These are phyloP conservation scores for Mitragyna speciosa DNA, from an alignment of 257 asterid species.

Conservation along the genomic window DNA sequence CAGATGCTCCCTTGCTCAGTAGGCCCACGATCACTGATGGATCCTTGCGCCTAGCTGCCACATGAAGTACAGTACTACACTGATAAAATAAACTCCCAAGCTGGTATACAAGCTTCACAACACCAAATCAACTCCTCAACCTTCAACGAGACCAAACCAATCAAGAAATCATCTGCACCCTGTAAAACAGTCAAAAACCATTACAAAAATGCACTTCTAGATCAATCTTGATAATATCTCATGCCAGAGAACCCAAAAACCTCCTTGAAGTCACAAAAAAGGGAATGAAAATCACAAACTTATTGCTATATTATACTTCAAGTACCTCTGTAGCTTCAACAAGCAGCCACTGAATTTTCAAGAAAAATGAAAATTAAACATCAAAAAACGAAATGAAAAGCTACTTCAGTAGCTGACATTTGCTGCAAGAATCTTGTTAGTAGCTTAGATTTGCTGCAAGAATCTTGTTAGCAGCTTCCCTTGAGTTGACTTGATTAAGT, in stretches of 20 bases:
- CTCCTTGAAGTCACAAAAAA: neutral
- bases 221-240: neutral
- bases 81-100: neutral
- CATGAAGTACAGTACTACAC: conserved; percentile 53
- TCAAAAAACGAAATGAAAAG: neutral
- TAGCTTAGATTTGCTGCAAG: too few species aligned
- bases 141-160: neutral
- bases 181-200: neutral
- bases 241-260: neutral
- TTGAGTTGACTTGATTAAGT: conserved; percentile 16
- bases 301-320: neutral
- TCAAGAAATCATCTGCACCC: neutral
- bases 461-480: conserved; percentile 3
- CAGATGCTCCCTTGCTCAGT: conserved; percentile 55
- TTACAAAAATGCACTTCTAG: neutral
- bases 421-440: conserved; percentile 8
- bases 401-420: neutral
- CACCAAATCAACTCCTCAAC: conserved; percentile 16
- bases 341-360: neutral
- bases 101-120: neutral
- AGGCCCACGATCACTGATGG: conserved; percentile 54
- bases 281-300: neutral
- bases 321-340: neutral
- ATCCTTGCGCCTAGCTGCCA: conserved; percentile 92
- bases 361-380: conserved; percentile 9